Conservation (phyloP, 257 asterid species). For the Lantana camara region DNA sequence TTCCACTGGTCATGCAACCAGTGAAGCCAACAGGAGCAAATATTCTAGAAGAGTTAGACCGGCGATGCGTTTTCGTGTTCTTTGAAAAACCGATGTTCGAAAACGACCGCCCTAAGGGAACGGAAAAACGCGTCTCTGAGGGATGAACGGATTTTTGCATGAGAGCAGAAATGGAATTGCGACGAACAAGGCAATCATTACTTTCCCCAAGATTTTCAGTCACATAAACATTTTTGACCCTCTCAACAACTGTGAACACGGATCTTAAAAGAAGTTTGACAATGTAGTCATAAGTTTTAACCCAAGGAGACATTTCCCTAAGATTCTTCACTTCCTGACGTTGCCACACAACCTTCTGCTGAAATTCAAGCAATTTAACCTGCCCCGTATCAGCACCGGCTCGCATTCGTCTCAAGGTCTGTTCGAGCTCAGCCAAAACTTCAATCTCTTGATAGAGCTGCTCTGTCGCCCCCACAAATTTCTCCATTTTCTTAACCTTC, state of each 20-base stretch:
- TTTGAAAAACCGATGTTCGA: constrained; percentile 64
- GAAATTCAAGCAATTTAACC: constrained; percentile 69
- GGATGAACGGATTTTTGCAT: constrained; percentile 44
- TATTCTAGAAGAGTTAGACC: constrained; percentile 49
- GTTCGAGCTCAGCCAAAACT: constrained; percentile 78
- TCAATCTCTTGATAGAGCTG: constrained; percentile 81
- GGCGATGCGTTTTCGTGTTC: constrained; percentile 39
- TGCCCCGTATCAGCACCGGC: constrained; percentile 50
- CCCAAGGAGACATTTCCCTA: constrained; percentile 84
- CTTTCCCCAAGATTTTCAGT: constrained; percentile 35
- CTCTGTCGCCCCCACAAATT: constrained; percentile 65
- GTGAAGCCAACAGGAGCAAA: constrained; percentile 58
- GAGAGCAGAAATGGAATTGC: constrained; percentile 53
- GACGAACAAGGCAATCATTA: constrained; percentile 48
- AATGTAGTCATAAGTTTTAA: constrained; percentile 60
- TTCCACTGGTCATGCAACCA: constrained; percentile 72
- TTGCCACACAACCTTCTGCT: constrained; percentile 84
- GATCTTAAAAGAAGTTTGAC: constrained; percentile 70
- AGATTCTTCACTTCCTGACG: constrained; percentile 87
- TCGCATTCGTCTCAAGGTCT: constrained; percentile 63
- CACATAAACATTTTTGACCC: constrained; percentile 55
- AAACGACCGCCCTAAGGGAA: constrained; percentile 68
- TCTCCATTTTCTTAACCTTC: constrained; percentile 88
- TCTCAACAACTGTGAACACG: constrained; percentile 59
- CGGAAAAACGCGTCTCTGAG: constrained; percentile 43